These are phyloP conservation scores for Wickerhamomyces kurtzmanii DNA, from an alignment of 805 yeast genomes.

Conservation along the genomic window DNA sequence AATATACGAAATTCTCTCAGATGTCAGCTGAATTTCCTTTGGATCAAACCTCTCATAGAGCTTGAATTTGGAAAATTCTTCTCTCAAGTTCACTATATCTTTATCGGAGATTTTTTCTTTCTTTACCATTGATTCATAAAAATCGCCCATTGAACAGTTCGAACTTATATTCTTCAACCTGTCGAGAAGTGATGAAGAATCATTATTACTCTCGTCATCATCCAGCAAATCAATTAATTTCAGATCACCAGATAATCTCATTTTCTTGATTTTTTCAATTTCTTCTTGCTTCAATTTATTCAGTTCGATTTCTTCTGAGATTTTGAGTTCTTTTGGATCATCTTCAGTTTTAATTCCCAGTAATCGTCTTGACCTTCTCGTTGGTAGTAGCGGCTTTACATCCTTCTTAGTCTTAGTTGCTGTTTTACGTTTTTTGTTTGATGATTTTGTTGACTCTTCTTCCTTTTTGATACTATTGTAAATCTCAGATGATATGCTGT, in stretches of 20 bases:
- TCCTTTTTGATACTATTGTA: conserved; percentile 32
- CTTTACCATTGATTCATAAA: conserved; percentile 42
- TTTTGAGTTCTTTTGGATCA: conserved; percentile 20
- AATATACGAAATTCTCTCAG: conserved; percentile 64
- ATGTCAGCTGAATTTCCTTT: conserved; percentile 56
- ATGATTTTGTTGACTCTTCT: conserved; percentile 13
- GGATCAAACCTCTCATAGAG: conserved; percentile 54
- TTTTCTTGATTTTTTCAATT: conserved; percentile 38
- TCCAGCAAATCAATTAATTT: conserved; percentile 48
- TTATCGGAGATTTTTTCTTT: conserved; percentile 21
- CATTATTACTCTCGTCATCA: conserved; percentile 23
- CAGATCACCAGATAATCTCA: conserved; percentile 59
- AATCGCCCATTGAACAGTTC: conserved; percentile 57
- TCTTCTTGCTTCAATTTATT: conserved; percentile 27
- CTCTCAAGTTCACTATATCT: conserved; percentile 36
- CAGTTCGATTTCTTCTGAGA: conserved; percentile 13
- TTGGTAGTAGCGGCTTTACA: conserved; percentile 32
- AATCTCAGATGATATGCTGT: conserved; percentile 43
- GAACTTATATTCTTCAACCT: conserved; percentile 18
- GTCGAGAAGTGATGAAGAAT: conserved; percentile 20
- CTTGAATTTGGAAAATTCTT: conserved; percentile 39
- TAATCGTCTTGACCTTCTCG: conserved; percentile 68
- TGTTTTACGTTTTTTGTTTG: conserved; percentile 10
- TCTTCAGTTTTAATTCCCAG: conserved; percentile 62
- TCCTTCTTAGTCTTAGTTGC: conserved; percentile 15